Evolutionary conservation across 768 basidiomycete genomes (phyloP), one percentile per base, ranked within the genome.

Genomic region (Filobasidium floriforme): DNA sequence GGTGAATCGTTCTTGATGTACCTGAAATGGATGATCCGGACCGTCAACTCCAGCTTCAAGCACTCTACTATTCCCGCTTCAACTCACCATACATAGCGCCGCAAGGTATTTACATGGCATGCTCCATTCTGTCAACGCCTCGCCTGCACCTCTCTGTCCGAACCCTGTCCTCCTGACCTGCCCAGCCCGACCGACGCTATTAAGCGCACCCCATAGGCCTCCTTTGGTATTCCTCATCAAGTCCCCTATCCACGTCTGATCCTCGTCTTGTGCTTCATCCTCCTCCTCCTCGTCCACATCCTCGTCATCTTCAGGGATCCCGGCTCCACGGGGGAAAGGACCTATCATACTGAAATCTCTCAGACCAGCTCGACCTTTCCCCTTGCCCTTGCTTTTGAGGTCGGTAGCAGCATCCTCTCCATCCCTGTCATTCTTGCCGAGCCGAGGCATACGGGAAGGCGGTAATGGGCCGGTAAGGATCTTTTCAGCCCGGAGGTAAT

Each of bases 101-200:
- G 92, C 92, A 24, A 99, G 85, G 81, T 98, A 98, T 51, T 96
- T 85, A 76, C 96, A 98, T 7, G 92, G 90, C 41, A 98, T 85
- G 73, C 90, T 93, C 85, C 92, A 89, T 80, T 96, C 91, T 1
- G 94, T 90, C 32, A 97, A 82, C 60, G 89, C 84, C 55, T 87
- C 88, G 24, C 88, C 84, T 18, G 82, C 83, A 57, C 85, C 18
- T 19, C 60, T 18, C 62, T 40, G 15, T 7, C 41, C 62, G 62
- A 18, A 40, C 32, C 19, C 46, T 22, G 37, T 52, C 54, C n/a
- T 57, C 24, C 54, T 24, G 4, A 3, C 54, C 57, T 66, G 37
- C 46, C 69, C 44, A 66, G 60, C 7, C 26, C 54, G 6, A 41
- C 37, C 14, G 51, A 26, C 24, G 22, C 5, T 37, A 9, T 5